These are phyloP conservation scores for Colletotrichum lindemuthianum DNA, from an alignment of 2,329 filamentous ascomycete genomes.

Conservation along the genomic window DNA sequence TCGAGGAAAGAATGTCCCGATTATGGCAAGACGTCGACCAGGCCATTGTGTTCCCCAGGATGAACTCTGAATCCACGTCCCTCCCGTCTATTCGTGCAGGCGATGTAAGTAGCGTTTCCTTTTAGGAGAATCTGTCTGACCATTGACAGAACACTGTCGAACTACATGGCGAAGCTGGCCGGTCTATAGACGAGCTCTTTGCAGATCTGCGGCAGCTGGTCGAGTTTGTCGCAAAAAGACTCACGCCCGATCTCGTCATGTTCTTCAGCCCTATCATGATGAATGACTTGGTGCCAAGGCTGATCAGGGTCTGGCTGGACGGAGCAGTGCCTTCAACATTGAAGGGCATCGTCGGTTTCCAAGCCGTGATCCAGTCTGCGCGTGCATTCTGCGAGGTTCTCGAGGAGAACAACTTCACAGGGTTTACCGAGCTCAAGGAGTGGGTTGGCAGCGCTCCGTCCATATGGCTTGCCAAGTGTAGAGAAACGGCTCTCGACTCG, in stretches of 20 bases:
- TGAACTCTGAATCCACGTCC: slow-evolving; percentile 51
- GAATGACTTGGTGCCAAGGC: slow-evolving; percentile 71
- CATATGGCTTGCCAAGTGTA: slow-evolving; percentile 86
- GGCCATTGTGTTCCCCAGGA: slow-evolving; percentile 69
- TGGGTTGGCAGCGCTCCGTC: slow-evolving; percentile 85
- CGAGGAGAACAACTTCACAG: slow-evolving; percentile 69
- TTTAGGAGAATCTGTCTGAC: slow-evolving; percentile 32
- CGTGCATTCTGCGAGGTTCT: slow-evolving; percentile 72
- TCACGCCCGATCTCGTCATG: slow-evolving; percentile 65
- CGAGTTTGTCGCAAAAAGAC: slow-evolving; percentile 59
- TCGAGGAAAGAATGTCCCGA: slow-evolving; percentile 67
- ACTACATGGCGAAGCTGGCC: slow-evolving; percentile 54
- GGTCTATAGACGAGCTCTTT: slow-evolving; percentile 61
- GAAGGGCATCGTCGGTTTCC: slow-evolving; percentile 75
- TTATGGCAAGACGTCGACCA: slow-evolving; percentile 72
- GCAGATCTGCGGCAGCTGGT: slow-evolving; percentile 63
- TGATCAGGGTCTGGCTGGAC: slow-evolving; percentile 81
- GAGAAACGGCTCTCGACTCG: slow-evolving; percentile 80
- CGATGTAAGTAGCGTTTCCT: slow-evolving; percentile 20
- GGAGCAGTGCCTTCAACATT: slow-evolving; percentile 80
- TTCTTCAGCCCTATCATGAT: slow-evolving; percentile 77
- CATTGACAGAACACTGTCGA: slow-evolving; percentile 53
- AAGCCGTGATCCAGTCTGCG: slow-evolving; percentile 73
- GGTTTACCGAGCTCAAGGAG: slow-evolving; percentile 71
- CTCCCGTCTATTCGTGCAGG: slow-evolving; percentile 51